These are phyloP conservation scores for Solanum pinnatisectum DNA, from an alignment of 257 asterid species.

Conservation along the genomic window DNA sequence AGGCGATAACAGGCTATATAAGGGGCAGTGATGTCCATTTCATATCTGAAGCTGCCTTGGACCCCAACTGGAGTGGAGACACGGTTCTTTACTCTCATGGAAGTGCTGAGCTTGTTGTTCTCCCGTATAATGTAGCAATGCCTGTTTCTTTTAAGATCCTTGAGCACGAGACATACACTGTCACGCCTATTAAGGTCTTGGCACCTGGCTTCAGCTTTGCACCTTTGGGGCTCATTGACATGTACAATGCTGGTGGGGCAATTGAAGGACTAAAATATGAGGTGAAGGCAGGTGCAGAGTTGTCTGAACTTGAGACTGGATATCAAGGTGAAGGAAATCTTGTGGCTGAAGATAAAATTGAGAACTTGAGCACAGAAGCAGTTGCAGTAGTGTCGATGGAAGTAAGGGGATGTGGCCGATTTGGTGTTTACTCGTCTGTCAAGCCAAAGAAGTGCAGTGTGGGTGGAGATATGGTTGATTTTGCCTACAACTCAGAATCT, in stretches of 20 bases:
- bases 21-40: slow-evolving; percentile 68
- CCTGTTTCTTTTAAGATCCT: slow-evolving; percentile 73
- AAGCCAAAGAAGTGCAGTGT: slow-evolving; percentile 41
- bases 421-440: slow-evolving; percentile 65
- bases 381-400: slow-evolving; percentile 37
- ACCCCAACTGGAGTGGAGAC: slow-evolving; percentile 56
- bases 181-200: slow-evolving; percentile 49
- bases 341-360: slow-evolving; percentile 8
- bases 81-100: slow-evolving; percentile 48
- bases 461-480: slow-evolving; percentile 30
- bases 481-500: slow-evolving; percentile 33
- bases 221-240: slow-evolving; percentile 66
- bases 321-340: slow-evolving; percentile 10
- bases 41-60: slow-evolving; percentile 42
- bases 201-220: slow-evolving; percentile 46
- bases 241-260: slow-evolving; percentile 84
- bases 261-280: slow-evolving; percentile 49
- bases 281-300: slow-evolving; percentile 20
- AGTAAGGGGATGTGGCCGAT: slow-evolving; percentile 63
- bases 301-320: slow-evolving; percentile 16
- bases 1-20: slow-evolving; percentile 48
- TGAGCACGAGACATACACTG: slow-evolving; percentile 66
- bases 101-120: slow-evolving; percentile 20
- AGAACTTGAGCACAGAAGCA: slow-evolving; percentile 24
- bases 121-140: slow-evolving; percentile 46